Conservation (phyloP, 306 rosid species). For the Castanea mollissima region DNA sequence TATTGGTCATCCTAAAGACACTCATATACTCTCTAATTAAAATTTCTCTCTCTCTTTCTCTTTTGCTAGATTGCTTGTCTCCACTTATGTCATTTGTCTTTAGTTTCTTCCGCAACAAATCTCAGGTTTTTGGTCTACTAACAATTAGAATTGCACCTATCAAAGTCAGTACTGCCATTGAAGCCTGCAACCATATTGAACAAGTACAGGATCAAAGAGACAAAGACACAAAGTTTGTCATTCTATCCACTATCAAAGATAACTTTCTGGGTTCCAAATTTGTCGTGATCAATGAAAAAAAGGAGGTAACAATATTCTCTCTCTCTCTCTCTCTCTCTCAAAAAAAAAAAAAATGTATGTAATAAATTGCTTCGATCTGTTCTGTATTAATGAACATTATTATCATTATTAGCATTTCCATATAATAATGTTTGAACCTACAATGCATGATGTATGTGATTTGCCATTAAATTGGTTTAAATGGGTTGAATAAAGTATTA, state of each 20-base stretch:
- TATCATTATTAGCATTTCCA: background rate
- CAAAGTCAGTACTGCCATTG: background rate
- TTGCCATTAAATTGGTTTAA: background rate
- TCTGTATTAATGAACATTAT: background rate
- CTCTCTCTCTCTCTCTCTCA: background rate
- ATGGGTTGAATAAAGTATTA: too few relatives aligned
- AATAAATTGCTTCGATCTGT: background rate
- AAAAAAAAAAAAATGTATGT: background rate
- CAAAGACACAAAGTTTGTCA: background rate
- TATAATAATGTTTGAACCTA: background rate
- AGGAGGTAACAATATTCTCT: background rate
- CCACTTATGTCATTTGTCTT: too few relatives aligned
- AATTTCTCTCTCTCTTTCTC: too few relatives aligned
- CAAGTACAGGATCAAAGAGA: background rate
- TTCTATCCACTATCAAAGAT: background rate
- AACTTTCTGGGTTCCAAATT: background rate
- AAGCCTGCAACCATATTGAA: background rate
- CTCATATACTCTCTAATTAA: too few relatives aligned
- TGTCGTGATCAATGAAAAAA: background rate
- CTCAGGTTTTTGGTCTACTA: too few relatives aligned
- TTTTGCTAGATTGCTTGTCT: too few relatives aligned
- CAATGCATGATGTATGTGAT: background rate
- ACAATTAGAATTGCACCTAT: background rate
- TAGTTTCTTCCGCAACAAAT: too few relatives aligned
- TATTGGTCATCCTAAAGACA: too few relatives aligned